These are phyloP conservation scores for Oryza coarctata DNA, from an alignment of 176 grass and related monocot species.

Conservation along the genomic window DNA sequence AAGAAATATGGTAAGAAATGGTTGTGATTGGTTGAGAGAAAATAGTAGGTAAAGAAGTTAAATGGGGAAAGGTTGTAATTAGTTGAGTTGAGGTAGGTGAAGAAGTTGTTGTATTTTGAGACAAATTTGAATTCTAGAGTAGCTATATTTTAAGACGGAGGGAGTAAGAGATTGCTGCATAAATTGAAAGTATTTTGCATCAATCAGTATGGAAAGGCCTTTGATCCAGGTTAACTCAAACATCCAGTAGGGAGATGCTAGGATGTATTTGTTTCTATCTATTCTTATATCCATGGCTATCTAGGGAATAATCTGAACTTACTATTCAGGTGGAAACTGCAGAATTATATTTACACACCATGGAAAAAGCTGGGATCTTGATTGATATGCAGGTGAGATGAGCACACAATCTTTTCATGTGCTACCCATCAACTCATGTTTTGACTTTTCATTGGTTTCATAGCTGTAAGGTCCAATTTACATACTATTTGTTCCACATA, in stretches of 20 bases:
- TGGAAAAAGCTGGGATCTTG: conserved; percentile 74
- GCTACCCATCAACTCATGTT: not conserved
- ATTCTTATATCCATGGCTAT: not conserved
- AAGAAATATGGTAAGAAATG: too few relatives aligned
- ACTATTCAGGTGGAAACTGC: conserved; percentile 75
- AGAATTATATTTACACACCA: conserved; percentile 66
- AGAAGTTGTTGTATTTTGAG: too few relatives aligned
- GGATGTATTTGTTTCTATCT: conserved; percentile 16
- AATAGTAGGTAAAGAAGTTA: too few relatives aligned
- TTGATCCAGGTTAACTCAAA: not conserved
- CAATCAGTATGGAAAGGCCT: not conserved
- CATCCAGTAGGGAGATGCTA: conserved; percentile 10
- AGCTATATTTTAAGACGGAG: too few relatives aligned
- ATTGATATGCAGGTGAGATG: conserved; percentile 76
- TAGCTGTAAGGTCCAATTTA: not conserved
- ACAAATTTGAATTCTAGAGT: too few relatives aligned
- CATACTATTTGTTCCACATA: not conserved
- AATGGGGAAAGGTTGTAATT: too few relatives aligned
- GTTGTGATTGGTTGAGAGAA: too few relatives aligned
- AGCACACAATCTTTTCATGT: conserved; percentile 20
- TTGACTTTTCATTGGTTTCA: not conserved
- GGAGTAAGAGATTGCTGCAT: conserved; percentile 3
- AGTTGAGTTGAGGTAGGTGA: too few relatives aligned
- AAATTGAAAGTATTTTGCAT: conserved; percentile 6
- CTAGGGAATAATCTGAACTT: conserved; percentile 17